Evolutionary conservation across 2,329 filamentous ascomycete genomes (phyloP).

Genomic region (Bertia moriformis): DNA sequence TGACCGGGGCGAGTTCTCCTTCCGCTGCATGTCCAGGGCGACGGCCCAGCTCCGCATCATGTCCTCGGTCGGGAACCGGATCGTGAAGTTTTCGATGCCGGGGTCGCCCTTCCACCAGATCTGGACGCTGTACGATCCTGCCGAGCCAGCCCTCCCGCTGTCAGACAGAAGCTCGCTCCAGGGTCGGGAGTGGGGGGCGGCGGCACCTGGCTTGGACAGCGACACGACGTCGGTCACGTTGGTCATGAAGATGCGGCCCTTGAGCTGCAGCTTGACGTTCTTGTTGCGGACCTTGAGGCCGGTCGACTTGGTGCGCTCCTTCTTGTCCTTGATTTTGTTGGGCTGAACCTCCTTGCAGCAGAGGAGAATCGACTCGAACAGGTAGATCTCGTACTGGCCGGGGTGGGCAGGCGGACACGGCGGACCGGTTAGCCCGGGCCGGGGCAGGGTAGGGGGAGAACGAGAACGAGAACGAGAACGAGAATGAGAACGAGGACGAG

Average conservation of each 20-base stretch:
- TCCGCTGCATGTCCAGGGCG: slow-evolving; percentile 64
- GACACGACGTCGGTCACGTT: slow-evolving; percentile 94
- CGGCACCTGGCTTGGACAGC: slow-evolving; percentile 67
- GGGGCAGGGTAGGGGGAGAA: too few species aligned
- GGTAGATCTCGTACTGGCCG: slow-evolving; percentile 80
- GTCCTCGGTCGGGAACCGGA: slow-evolving; percentile 84
- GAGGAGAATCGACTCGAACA: slow-evolving; percentile 87
- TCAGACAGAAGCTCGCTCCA: slow-evolving; percentile 1
- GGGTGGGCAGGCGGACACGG: slow-evolving; percentile 4
- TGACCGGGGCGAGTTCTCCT: slow-evolving; percentile 37
- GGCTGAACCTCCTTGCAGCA: slow-evolving; percentile 92
- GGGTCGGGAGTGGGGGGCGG: slow-evolving; percentile 4
- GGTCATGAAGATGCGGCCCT: slow-evolving; percentile 96
- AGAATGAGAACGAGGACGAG: background rate
- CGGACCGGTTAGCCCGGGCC: slow-evolving; percentile 8
- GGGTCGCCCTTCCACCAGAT: slow-evolving; percentile 98
- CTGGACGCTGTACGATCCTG: slow-evolving; percentile 85
- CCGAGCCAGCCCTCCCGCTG: slow-evolving; percentile 11
- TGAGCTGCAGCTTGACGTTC: slow-evolving; percentile 77
- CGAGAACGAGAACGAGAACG: background rate
- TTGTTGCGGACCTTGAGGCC: slow-evolving; percentile 44
- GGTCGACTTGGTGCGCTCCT: slow-evolving; percentile 42
- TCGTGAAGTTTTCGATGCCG: slow-evolving; percentile 88
- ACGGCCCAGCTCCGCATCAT: slow-evolving; percentile 83
- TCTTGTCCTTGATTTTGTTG: slow-evolving; percentile 70